Evolutionary conservation across 1,284 basidiomycete genomes (phyloP).

Genomic region (Mycosarcoma maydis): DNA sequence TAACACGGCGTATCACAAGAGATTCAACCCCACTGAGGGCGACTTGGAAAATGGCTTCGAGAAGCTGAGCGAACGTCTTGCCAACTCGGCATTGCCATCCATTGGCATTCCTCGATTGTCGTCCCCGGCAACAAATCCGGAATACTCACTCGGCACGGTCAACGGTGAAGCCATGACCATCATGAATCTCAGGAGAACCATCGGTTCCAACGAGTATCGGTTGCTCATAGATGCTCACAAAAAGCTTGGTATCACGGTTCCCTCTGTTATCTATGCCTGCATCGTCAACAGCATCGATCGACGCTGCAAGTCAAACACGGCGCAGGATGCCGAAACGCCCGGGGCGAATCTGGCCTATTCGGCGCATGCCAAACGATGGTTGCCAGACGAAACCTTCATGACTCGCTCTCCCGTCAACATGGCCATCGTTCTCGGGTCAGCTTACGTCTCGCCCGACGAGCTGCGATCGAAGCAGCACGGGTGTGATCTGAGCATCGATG

Average conservation of each 20-base stretch:
- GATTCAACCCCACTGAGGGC: constrained; percentile 1
- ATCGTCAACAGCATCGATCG: constrained; percentile 37
- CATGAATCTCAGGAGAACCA: constrained; percentile 17
- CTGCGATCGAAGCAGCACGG: constrained; percentile 13
- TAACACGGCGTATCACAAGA: constrained; percentile 22
- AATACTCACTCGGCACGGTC: constrained; percentile 5
- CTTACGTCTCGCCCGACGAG: constrained; percentile 16
- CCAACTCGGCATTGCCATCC: constrained; percentile 14
- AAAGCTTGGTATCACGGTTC: constrained; percentile 13
- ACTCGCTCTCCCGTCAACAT: constrained; percentile 21
- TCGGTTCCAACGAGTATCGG: constrained; percentile 8
- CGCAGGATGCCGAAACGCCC: constrained; percentile 2
- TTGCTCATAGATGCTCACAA: constrained; percentile 16
- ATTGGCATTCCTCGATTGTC: constrained; percentile 25
- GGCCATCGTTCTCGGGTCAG: constrained; percentile 23
- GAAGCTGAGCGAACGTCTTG: constrained; percentile 15
- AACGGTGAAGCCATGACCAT: constrained; percentile 18
- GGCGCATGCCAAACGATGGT: constrained; percentile 28
- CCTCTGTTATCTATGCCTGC: constrained; percentile 29
- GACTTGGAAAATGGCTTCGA: constrained; percentile 19
- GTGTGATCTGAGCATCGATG: constrained; percentile 8
- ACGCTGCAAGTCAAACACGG: constrained; percentile 9
- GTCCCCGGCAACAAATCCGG: constrained; percentile 1
- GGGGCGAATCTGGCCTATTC: constrained; percentile 29
- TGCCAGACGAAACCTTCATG: constrained; percentile 20